These are phyloP conservation scores for Uronychia setigera DNA, from an alignment of 73 alveolate genomes.

Conservation along the genomic window DNA sequence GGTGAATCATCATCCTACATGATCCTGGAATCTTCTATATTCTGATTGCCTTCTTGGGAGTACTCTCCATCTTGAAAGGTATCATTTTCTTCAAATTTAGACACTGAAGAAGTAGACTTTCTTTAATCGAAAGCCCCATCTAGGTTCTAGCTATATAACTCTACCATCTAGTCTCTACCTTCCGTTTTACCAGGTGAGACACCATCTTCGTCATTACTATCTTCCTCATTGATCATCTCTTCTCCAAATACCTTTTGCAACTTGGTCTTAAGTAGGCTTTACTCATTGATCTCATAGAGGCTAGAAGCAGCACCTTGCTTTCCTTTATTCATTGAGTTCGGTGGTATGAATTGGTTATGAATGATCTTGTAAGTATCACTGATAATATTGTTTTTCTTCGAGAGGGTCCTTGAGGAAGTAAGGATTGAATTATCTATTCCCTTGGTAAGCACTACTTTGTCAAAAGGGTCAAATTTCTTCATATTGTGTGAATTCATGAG, in stretches of 20 bases:
- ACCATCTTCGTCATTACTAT: neutral
- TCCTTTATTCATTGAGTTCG: neutral
- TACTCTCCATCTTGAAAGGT: too few species aligned
- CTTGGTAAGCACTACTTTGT: slow-evolving; percentile 32
- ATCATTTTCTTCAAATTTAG: too few species aligned
- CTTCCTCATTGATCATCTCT: neutral
- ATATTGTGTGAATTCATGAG: neutral
- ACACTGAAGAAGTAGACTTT: too few species aligned
- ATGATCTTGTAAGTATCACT: slow-evolving; percentile 44
- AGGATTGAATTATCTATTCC: slow-evolving; percentile 37
- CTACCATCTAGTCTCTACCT: neutral
- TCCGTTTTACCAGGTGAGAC: neutral
- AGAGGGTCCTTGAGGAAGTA: slow-evolving; percentile 32
- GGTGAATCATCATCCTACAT: too few species aligned
- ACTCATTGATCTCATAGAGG: neutral
- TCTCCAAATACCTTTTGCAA: neutral
- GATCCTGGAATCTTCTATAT: too few species aligned
- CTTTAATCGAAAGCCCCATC: neutral
- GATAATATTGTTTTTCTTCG: slow-evolving; percentile 27
- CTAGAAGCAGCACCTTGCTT: neutral
- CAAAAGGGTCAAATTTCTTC: slow-evolving; percentile 42
- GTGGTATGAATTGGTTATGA: slow-evolving; percentile 27
- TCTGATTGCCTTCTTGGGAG: too few species aligned
- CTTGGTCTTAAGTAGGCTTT: neutral
- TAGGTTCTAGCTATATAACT: neutral